Percentiles rank a stretch among this genome's conserved stretches.
These are phyloP conservation scores for Lindgomyces ingoldianus DNA, from an alignment of 495 filamentous ascomycete genomes.

Conservation along the genomic window DNA sequence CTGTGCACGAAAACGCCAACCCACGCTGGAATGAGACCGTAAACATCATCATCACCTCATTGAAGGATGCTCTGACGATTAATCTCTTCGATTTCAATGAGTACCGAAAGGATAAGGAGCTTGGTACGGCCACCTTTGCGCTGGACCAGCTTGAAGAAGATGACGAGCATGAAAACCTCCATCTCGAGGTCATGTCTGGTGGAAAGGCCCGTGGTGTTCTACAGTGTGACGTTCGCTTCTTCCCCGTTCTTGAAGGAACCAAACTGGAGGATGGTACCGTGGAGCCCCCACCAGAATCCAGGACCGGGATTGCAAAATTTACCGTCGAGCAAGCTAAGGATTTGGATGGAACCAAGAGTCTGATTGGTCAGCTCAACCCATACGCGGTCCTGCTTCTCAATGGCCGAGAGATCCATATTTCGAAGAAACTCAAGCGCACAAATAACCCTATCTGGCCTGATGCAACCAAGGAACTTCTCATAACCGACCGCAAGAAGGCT, in stretches of 20 bases:
- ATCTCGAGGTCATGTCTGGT: slow-evolving; percentile 79
- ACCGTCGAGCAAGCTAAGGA: slow-evolving; percentile 96
- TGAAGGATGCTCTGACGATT: slow-evolving; percentile 81
- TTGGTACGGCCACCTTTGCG: slow-evolving; percentile 80
- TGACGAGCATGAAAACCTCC: slow-evolving; percentile 76
- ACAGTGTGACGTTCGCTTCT: slow-evolving; percentile 85
- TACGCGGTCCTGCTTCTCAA: slow-evolving; percentile 88
- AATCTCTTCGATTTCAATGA: slow-evolving; percentile 92
- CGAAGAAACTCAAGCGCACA: slow-evolving; percentile 88
- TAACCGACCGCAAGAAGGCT: slow-evolving; percentile 87
- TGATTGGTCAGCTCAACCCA: slow-evolving; percentile 85
- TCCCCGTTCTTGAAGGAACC: slow-evolving; percentile 78
- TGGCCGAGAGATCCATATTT: slow-evolving; percentile 79
- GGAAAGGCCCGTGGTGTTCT: slow-evolving; percentile 80
- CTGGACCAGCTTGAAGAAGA: slow-evolving; percentile 78
- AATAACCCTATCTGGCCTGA: slow-evolving; percentile 95
- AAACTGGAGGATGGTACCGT: slow-evolving; percentile 73
- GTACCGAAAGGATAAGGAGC: slow-evolving; percentile 91
- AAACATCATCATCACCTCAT: slow-evolving; percentile 88
- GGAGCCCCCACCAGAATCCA: slow-evolving; percentile 80
- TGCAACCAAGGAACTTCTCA: slow-evolving; percentile 85
- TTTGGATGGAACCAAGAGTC: slow-evolving; percentile 82
- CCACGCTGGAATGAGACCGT: slow-evolving; percentile 96
- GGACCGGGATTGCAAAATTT: slow-evolving; percentile 89
- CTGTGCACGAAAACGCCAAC: slow-evolving; percentile 76